Conservation (phyloP, 495 filamentous ascomycete species). For the Penicillium steckii region DNA sequence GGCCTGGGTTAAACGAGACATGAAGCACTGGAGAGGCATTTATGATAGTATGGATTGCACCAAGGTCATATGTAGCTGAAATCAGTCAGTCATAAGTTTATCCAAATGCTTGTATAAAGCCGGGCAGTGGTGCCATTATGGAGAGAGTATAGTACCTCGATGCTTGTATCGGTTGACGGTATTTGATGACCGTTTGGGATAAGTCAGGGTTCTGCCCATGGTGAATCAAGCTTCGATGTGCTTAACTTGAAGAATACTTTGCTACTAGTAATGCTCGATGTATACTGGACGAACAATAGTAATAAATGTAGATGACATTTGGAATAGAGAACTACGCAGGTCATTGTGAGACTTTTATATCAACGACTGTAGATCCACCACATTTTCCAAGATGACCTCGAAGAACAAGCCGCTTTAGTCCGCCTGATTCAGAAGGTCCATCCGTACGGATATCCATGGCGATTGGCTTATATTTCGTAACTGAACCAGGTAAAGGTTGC, state of each 20-base stretch:
- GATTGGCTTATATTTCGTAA: conserved; percentile 1
- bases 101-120: too few species aligned
- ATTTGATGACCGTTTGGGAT: conserved; percentile 64
- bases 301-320: too few species aligned
- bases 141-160: conserved; percentile 51
- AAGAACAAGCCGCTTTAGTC: conserved; percentile 5
- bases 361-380: too few species aligned
- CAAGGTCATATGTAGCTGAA: conserved; percentile 70
- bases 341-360: too few species aligned
- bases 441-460: conserved; percentile 9
- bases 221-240: too few species aligned
- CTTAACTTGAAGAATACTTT: too few species aligned
- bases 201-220: conserved; percentile 58
- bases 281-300: too few species aligned
- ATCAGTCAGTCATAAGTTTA: conserved; percentile 7
- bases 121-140: conserved; percentile 3
- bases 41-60: conserved; percentile 77
- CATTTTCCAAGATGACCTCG: too few species aligned
- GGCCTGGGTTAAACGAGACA: conserved; percentile 71
- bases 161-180: conserved; percentile 70
- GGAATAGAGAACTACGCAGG: too few species aligned
- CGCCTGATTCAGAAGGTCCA: conserved; percentile 19
- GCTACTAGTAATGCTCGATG: too few species aligned
- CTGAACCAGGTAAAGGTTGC: conserved; percentile 2
- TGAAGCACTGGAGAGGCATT: conserved; percentile 76